phyloP scores from a whole-genome alignment of 2,329 filamentous ascomycete genomes.

The Aspergillus eucalypticola region DNA sequence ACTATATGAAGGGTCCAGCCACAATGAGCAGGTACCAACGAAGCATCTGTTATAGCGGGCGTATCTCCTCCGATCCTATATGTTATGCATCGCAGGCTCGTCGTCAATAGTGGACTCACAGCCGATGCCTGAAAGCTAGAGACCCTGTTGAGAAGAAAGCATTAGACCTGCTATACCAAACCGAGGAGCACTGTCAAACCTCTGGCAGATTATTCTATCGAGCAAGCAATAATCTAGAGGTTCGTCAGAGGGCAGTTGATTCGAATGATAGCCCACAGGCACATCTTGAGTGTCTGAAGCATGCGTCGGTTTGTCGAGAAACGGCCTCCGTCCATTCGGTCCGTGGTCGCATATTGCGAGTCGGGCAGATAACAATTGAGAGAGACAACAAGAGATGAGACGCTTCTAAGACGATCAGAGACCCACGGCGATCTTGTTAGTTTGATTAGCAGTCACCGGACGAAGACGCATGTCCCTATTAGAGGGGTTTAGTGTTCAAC shows the following conservation, averaged over 20 bases:
- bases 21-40: not conserved
- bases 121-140: not conserved
- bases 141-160: not conserved
- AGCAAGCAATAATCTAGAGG: not conserved
- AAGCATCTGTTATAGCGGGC: not conserved
- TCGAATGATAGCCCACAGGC: not conserved
- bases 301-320: not conserved
- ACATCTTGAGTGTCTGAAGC: not conserved
- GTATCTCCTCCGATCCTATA: not conserved
- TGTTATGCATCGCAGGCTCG: not conserved
- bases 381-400: not conserved
- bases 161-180: not conserved
- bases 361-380: not conserved
- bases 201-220: not conserved
- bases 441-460: not conserved
- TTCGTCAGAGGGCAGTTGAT: not conserved
- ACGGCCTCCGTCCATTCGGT: not conserved
- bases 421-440: not conserved
- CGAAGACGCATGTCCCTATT: not conserved
- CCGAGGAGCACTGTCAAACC: not conserved
- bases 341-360: not conserved
- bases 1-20: not conserved
- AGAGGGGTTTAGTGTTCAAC: not conserved
- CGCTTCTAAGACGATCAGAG: not conserved
- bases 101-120: not conserved